Conservation (phyloP, 768 basidiomycete species). For the Leccinum ochraceum region DNA sequence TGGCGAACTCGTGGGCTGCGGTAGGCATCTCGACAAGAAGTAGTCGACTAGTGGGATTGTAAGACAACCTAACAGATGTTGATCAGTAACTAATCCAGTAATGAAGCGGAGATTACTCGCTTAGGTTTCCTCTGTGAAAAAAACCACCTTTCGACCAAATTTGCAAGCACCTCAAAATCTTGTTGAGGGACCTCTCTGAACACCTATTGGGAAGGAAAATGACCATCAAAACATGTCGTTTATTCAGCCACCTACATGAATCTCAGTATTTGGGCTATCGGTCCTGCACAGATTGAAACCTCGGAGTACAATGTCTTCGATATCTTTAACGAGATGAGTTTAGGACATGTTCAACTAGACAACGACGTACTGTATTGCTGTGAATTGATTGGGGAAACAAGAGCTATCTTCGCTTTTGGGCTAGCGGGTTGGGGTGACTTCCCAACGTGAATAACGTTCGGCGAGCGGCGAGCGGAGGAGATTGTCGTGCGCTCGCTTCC, state of each 20-base stretch:
- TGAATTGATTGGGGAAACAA: no score
- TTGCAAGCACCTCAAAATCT: background rate
- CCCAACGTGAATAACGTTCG: no score
- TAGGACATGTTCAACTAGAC: no score
- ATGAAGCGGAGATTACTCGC: background rate
- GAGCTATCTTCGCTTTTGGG: no score
- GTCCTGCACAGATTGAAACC: background rate
- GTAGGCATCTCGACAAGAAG: no score
- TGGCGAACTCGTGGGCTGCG: background rate
- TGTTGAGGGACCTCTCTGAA: background rate
- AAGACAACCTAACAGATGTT: background rate
- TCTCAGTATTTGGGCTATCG: background rate
- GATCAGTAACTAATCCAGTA: background rate
- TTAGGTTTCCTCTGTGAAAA: background rate
- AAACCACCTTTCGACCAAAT: background rate
- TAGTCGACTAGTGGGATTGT: background rate
- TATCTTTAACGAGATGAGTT: no score
- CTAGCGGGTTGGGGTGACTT: no score
- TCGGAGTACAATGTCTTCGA: background rate
- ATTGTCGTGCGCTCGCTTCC: no score
- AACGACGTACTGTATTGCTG: no score
- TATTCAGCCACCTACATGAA: background rate
- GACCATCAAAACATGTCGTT: background rate
- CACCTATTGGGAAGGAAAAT: background rate
- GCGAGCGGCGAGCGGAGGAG: no score